Evolutionary conservation across 2,329 filamentous ascomycete species (phyloP).

Genomic region (Colletotrichum magnum): DNA sequence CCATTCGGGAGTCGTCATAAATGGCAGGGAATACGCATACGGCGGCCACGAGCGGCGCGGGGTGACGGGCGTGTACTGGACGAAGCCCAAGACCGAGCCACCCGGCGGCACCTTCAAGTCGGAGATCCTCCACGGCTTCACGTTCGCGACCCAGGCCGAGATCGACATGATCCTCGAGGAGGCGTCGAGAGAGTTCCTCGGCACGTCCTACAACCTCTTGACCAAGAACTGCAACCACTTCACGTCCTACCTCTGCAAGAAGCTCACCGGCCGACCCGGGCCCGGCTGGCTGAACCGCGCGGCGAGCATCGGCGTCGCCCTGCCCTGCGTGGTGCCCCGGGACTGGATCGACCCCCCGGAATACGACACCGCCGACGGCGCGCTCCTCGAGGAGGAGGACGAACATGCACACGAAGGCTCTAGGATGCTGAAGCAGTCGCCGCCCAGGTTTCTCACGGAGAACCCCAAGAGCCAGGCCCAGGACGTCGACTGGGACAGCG

Average conservation of each 20-base stretch:
- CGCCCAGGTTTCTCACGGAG: conserved; percentile 44
- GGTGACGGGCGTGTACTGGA: conserved; percentile 87
- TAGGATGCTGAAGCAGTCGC: conserved; percentile 67
- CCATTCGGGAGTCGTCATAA: conserved; percentile 87
- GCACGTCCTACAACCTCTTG: conserved; percentile 84
- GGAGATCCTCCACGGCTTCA: conserved; percentile 85
- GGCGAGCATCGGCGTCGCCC: conserved; percentile 83
- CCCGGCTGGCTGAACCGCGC: conserved; percentile 87
- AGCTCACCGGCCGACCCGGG: conserved; percentile 78
- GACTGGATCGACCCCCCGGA: conserved; percentile 88
- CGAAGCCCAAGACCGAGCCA: conserved; percentile 78
- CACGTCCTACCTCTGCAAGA: conserved; percentile 81
- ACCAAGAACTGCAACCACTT: conserved; percentile 93
- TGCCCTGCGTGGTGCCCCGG: conserved; percentile 85
- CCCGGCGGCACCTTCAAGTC: conserved; percentile 83
- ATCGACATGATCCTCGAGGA: conserved; percentile 78
- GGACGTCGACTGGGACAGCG: conserved; percentile 59
- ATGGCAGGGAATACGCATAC: conserved; percentile 86
- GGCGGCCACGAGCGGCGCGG: conserved; percentile 82
- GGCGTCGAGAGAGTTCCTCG: conserved; percentile 80
- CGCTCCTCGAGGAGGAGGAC: conserved; percentile 72
- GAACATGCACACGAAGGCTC: conserved; percentile 67
- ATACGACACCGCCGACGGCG: conserved; percentile 79
- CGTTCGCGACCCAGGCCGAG: conserved; percentile 76
- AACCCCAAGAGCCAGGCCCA: conserved; percentile 46